phyloP scores from a whole-genome alignment of 2,329 filamentous ascomycete genomes.

The Aspergillus udagawae region DNA sequence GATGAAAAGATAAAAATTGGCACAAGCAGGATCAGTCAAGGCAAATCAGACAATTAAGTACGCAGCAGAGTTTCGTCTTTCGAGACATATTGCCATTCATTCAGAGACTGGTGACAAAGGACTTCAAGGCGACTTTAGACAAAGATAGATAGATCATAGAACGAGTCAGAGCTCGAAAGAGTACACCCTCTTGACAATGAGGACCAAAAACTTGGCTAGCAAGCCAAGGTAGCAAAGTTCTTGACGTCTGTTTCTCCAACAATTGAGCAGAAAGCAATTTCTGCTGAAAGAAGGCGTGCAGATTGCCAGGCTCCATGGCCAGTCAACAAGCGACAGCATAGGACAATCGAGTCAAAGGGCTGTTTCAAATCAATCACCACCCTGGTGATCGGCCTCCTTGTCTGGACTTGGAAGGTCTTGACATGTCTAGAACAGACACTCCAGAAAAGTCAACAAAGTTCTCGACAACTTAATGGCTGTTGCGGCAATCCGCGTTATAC shows the following conservation, averaged over 20 bases:
- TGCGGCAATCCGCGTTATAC: not conserved
- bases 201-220: not conserved
- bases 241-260: not conserved
- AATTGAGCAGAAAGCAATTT: not conserved
- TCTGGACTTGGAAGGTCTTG: not conserved
- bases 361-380: not conserved
- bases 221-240: not conserved
- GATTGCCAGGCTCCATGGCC: not conserved
- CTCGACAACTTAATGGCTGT: not conserved
- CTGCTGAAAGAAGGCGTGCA: not conserved
- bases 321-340: not conserved
- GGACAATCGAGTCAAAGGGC: not conserved
- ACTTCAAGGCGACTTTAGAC: not conserved
- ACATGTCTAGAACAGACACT: not conserved
- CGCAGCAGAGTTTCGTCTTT: not conserved
- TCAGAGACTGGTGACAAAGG: not conserved
- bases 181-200: not conserved
- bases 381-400: not conserved
- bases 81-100: not conserved
- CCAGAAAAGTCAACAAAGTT: not conserved
- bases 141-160: not conserved
- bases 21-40: not conserved
- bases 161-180: not conserved
- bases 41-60: not conserved
- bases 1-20: not conserved